Percentiles rank a stretch among this genome's conserved stretches.
Conservation (phyloP, 2,329 filamentous ascomycete species). For the Metarhizium anisopliae region DNA sequence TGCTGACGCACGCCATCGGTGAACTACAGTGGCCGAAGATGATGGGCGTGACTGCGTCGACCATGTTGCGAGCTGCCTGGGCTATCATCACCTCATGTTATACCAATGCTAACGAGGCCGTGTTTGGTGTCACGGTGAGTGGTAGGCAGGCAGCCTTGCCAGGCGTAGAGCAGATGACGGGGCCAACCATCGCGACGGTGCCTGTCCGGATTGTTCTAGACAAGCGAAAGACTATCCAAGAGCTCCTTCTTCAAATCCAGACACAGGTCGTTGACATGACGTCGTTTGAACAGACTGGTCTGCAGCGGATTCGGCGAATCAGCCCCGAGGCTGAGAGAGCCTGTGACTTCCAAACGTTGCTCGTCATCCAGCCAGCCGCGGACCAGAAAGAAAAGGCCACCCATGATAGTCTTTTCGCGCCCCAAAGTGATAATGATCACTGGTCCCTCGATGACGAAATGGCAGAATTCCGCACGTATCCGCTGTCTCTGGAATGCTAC, state of each 20-base stretch:
- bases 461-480: slow-evolving; percentile 2
- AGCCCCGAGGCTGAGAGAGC: slow-evolving; percentile 7
- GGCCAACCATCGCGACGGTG: slow-evolving; percentile 19
- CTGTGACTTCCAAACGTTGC: slow-evolving; percentile 11
- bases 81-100: slow-evolving; percentile 27
- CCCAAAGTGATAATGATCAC: not conserved
- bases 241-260: slow-evolving; percentile 14
- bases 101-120: slow-evolving; percentile 21
- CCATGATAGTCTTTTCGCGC: not conserved
- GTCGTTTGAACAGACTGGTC: slow-evolving; percentile 16
- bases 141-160: slow-evolving; percentile 17
- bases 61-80: slow-evolving; percentile 18
- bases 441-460: not conserved
- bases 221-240: slow-evolving; percentile 6
- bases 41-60: slow-evolving; percentile 14
- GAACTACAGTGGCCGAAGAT: slow-evolving; percentile 8
- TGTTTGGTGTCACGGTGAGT: slow-evolving; percentile 17
- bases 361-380: slow-evolving; percentile 4
- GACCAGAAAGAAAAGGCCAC: slow-evolving; percentile 1
- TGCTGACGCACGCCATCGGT: not conserved
- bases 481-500: slow-evolving; percentile 3
- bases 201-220: slow-evolving; percentile 10
- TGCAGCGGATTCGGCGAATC: slow-evolving; percentile 17
- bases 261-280: slow-evolving; percentile 14
- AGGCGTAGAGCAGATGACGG: slow-evolving; percentile 17